Evolutionary conservation across 257 asterid genomes (phyloP).

Genomic region (Ballota nigra): DNA sequence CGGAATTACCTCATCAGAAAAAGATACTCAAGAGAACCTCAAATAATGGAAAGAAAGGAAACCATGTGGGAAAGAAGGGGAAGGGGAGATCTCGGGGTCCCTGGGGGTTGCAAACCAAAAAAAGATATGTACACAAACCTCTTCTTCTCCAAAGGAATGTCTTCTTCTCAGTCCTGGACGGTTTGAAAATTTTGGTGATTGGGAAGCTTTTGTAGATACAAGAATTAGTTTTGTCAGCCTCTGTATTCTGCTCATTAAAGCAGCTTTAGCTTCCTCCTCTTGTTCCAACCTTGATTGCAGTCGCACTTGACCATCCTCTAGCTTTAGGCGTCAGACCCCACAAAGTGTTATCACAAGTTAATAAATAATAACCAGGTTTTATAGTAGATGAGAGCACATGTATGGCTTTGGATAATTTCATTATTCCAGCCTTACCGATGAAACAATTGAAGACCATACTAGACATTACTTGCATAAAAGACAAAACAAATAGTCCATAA

Average conservation of each 20-base stretch:
- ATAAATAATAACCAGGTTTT: conserved; percentile 20
- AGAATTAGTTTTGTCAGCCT: conserved; percentile 91
- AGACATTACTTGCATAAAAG: not conserved
- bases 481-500: not conserved
- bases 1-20: not conserved
- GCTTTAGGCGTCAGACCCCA: conserved; percentile 60
- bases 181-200: conserved; percentile 69
- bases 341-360: conserved; percentile 28
- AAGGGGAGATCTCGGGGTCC: not conserved
- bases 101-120: not conserved
- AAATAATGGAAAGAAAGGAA: conserved; percentile 12
- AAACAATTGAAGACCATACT: not conserved
- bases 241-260: conserved; percentile 94
- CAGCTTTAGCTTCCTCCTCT: conserved; percentile 99
- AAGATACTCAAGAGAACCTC: conserved; percentile 9
- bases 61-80: not conserved
- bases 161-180: conserved; percentile 79
- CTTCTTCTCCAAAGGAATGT: conserved; percentile 99
- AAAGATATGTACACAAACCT: conserved; percentile 44
- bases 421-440: conserved; percentile 15
- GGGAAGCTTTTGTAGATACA: conserved; percentile 88
- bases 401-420: conserved; percentile 5
- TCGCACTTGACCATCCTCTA: conserved; percentile 98
- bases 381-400: conserved; percentile 3
- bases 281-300: conserved; percentile 96